Conservation (phyloP, 2,329 filamentous ascomycete species). For the Curvularia eragrostidis region DNA sequence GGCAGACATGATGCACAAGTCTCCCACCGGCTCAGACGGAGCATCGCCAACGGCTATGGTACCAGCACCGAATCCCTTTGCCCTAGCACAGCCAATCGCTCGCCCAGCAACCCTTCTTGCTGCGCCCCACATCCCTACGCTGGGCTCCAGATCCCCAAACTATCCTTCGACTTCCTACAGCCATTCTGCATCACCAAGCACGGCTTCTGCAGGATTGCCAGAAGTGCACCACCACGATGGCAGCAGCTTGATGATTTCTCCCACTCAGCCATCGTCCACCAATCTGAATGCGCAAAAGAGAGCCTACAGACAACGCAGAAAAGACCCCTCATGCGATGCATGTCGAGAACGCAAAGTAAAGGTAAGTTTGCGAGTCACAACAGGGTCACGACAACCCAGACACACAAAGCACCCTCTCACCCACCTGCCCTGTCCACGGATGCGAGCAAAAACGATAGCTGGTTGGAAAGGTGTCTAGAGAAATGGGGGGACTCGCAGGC, state of each 20-base stretch:
- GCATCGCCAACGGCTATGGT: slow-evolving; percentile 45
- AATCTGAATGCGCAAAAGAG: slow-evolving; percentile 80
- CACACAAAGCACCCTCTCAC: neutral
- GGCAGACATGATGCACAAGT: slow-evolving; percentile 35
- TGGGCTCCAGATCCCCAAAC: slow-evolving; percentile 42
- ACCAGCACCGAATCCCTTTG: slow-evolving; percentile 44
- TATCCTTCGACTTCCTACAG: slow-evolving; percentile 42
- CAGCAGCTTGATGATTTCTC: slow-evolving; percentile 52
- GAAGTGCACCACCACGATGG: slow-evolving; percentile 41
- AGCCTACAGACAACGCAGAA: slow-evolving; percentile 91
- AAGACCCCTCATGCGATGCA: slow-evolving; percentile 97
- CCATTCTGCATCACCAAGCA: slow-evolving; percentile 48
- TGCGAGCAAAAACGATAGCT: neutral
- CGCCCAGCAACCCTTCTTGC: slow-evolving; percentile 39
- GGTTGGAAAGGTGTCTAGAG: neutral
- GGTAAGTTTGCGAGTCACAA: slow-evolving; percentile 43
- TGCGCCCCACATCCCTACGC: slow-evolving; percentile 38
- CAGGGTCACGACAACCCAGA: neutral
- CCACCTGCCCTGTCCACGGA: neutral
- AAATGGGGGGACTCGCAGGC: neutral
- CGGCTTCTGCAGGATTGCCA: slow-evolving; percentile 40
- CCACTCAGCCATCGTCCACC: slow-evolving; percentile 52
- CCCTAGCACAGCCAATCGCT: slow-evolving; percentile 30
- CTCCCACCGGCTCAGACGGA: slow-evolving; percentile 43
- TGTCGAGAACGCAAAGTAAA: slow-evolving; percentile 83